Evolutionary conservation across 306 rosid species (phyloP), one percentile per base, ranked within the genome.

Genomic region (Bauhinia variegata): DNA sequence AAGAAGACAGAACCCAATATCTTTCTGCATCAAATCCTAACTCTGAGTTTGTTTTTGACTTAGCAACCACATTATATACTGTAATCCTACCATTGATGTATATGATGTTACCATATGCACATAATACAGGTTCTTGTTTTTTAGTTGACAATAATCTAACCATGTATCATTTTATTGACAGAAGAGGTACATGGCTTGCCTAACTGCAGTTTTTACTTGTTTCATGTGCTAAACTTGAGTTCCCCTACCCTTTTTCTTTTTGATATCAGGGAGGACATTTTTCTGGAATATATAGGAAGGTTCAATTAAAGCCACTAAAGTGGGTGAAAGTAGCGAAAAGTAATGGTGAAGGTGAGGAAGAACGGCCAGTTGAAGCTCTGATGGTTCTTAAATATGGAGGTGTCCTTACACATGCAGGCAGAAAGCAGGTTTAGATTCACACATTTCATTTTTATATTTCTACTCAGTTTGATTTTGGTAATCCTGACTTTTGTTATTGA

Each of bases 361-460:
- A 93, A 77, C 87, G 89, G n/a, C 97, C 97, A 0, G 79, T 80
- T 80, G 90, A 93, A 85, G 99, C 99, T 78, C 82, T 93, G 52
- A 93, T 93, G 99, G 81, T 93, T 78, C 99, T 93, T 37, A 93
- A 93, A 82, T 93, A 93, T 65, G 97, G 97, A 18, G 99, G 99
- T 38, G 99, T 93, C 76, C 99, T 93, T 65, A 93, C 99, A 23
- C 99, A 93, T 64, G 99, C 99, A 44, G 99, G 99, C 51, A 83
- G 99, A 79, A 93, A 90, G 80, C 99, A 93, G 99, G 99, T 93
- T 66, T 54, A 46, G 59, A 53, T 65, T 50, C 12, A 47, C 68
- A 38, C 13, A 37, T 61, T 31, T 43, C 47, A 43, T 16, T 50
- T 62, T 47, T 8, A 57, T 48, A 8, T 30, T 69, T 65, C 57